Base-by-base conservation (phyloP, 2,329 filamentous ascomycete genomes). In the Colletotrichum camelliae region DNA sequence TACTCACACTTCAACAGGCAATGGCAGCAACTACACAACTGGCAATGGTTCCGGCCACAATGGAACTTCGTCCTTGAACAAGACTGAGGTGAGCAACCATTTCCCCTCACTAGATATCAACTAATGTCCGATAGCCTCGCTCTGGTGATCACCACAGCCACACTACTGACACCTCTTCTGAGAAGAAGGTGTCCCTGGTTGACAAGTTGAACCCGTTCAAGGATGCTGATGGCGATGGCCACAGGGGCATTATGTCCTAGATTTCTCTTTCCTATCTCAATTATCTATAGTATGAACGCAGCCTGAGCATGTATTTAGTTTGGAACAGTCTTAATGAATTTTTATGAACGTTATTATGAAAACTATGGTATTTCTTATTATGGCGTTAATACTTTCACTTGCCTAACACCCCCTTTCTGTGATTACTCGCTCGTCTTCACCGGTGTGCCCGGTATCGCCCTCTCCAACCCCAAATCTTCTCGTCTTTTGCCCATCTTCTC, bases 161-260 rank as follows among this genome's bases (percentile, higher is more conserved):
- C 7, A 24, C 3, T n/a, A 24, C 31, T 2, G 72, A 76, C 16
- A 7, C 74, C 0, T 39, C 74, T 2, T 52, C 48, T 4, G 74
- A 72, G 18, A 76, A 74, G 52, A 78, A 79, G 70, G 21, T 68
- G 2, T 79, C 79, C 0, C 16, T 80, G 8, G 72, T 75, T n/a
- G 79, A 80, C 39, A 79, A 77, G 71, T 3, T 80, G 15, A 79
- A 80, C 73, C 79, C 79, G 1, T 77, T 79, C 66, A 79, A 78
- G 73, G 79, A 80, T 24, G 74, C 79, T 1, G 79, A 80, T 69
- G 76, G 78, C 1, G 79, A 80, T 27, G 79, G 79, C 0, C 79
- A 80, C 75, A 79, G 77, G 68, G 79, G 79, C 3, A 76, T 80
- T 3, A 74, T 80, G 67, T 67, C 67, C 24, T 80, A 72, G 62